Evolutionary conservation across 495 filamentous ascomycete species (phyloP).

Genomic region (Xylaria cubensis): DNA sequence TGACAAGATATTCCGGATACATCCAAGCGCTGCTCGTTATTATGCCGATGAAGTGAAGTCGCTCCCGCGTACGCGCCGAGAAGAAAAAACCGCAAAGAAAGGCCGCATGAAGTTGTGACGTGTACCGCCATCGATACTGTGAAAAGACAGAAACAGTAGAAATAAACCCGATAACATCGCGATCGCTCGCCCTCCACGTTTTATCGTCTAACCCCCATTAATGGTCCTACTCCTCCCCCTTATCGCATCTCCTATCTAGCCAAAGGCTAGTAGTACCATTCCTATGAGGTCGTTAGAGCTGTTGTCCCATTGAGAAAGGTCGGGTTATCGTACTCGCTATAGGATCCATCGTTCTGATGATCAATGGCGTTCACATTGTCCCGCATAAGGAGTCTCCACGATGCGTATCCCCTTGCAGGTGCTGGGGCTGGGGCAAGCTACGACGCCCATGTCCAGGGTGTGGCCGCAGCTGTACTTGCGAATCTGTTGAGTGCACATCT

Average conservation of each 20-base stretch:
- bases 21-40: conserved; percentile 19
- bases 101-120: neutral
- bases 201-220: conserved; percentile 19
- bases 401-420: conserved; percentile 11
- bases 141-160: conserved; percentile 4
- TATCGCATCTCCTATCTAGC: neutral
- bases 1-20: conserved; percentile 15
- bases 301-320: neutral
- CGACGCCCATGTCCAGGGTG: conserved; percentile 13
- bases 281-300: conserved; percentile 6
- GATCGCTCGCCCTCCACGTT: conserved; percentile 27
- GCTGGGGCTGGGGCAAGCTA: conserved; percentile 8
- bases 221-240: neutral
- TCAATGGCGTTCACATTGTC: conserved; percentile 19
- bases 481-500: conserved; percentile 28
- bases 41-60: conserved; percentile 14
- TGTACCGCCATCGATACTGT: neutral
- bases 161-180: conserved; percentile 22
- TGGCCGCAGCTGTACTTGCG: conserved; percentile 23
- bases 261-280: neutral
- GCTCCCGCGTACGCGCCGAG: conserved; percentile 10
- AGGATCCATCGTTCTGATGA: neutral
- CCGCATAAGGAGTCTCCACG: conserved; percentile 8
- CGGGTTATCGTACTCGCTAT: neutral
- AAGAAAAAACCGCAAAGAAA: conserved; percentile 14